These are phyloP conservation scores for Nakaseomyces sp. DNA, from an alignment of 1,139 yeast genomes.

Conservation along the genomic window DNA sequence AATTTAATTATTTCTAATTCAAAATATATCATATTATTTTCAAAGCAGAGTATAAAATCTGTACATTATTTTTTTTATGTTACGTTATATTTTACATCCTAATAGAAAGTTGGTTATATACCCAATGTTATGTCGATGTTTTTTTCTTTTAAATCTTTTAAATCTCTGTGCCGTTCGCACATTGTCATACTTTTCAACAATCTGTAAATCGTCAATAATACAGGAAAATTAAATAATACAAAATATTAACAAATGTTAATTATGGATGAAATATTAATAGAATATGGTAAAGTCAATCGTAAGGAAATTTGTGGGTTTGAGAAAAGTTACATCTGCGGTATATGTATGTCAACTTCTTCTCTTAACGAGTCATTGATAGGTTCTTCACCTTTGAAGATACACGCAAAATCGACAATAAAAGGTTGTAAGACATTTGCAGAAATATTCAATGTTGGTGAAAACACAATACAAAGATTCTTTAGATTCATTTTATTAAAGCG, in stretches of 20 bases:
- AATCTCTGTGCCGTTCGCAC: no score
- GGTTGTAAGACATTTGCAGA: conserved; percentile 57
- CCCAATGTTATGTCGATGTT: no score
- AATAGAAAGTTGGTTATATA: no score
- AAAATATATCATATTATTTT: no score
- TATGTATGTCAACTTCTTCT: conserved; percentile 31
- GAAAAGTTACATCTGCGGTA: conserved; percentile 28
- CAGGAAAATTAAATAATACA: conserved; percentile 2
- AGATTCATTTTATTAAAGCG: conserved; percentile 75
- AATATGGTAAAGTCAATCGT: background rate
- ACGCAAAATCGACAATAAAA: conserved; percentile 55
- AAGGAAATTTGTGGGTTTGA: background rate
- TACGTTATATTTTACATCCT: no score
- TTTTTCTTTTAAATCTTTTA: background rate
- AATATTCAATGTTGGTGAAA: conserved; percentile 73
- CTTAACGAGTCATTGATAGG: conserved; percentile 33
- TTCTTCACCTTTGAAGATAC: conserved; percentile 49
- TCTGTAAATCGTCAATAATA: background rate
- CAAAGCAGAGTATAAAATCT: no score
- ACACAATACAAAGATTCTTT: conserved; percentile 71
- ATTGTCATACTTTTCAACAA: background rate
- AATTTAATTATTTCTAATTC: no score
- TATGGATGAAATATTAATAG: background rate
- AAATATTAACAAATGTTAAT: conserved; percentile 2
- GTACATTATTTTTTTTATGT: no score